These are phyloP conservation scores for Salix arbutifolia DNA, from an alignment of 345 rosid genomes.

Conservation along the genomic window DNA sequence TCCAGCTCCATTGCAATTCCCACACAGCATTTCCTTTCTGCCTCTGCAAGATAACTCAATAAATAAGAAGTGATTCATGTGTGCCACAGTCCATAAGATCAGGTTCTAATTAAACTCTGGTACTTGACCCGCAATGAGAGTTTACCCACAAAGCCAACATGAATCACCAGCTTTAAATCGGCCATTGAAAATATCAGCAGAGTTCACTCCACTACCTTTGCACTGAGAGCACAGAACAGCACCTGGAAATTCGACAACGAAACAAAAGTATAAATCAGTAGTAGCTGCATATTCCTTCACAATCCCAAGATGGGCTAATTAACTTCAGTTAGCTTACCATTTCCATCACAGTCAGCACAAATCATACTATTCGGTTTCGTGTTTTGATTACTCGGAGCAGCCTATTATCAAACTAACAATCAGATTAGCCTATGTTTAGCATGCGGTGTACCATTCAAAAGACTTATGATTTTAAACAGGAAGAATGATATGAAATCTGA, in stretches of 20 bases:
- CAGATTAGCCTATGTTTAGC: not conserved
- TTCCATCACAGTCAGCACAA: constrained; percentile 46
- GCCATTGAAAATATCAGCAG: constrained; percentile 49
- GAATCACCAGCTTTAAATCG: constrained; percentile 49
- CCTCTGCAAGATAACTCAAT: constrained; percentile 35
- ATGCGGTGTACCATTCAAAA: too few species aligned
- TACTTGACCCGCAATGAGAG: too few species aligned
- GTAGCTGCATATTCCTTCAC: not conserved
- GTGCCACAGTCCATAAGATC: not conserved
- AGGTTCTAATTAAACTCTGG: not conserved
- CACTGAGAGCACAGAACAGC: constrained; percentile 57
- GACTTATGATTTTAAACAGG: not conserved
- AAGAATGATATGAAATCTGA: not conserved
- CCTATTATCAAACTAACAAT: constrained; percentile 22
- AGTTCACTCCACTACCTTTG: constrained; percentile 54
- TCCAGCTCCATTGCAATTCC: constrained; percentile 66
- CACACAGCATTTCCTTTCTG: constrained; percentile 47
- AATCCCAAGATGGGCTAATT: not conserved
- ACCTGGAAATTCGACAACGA: constrained; percentile 23
- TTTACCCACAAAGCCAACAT: constrained; percentile 67
- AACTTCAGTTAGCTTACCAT: constrained; percentile 23
- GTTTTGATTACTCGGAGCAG: constrained; percentile 25
- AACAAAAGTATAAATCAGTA: not conserved
- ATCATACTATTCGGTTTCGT: constrained; percentile 43
- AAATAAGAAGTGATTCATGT: not conserved